phyloP scores from a whole-genome alignment of 2,329 filamentous ascomycete species.

The Ceratocystis alfenasii region DNA sequence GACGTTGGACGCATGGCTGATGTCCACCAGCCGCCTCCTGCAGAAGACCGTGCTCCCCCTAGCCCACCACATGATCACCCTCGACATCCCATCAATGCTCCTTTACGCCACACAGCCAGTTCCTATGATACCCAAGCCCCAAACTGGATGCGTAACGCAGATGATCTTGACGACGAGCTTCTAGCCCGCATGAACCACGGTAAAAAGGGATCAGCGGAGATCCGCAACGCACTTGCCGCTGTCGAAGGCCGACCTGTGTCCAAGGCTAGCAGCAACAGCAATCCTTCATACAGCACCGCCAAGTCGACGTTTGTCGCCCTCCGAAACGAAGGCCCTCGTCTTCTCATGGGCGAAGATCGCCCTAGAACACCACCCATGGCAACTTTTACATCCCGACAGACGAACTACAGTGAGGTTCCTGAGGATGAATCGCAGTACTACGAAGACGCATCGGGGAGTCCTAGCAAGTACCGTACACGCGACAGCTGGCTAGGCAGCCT shows the following conservation, averaged over 20 bases:
- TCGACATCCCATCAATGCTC: neutral
- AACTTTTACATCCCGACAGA: constrained; percentile 23
- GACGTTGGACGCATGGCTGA: constrained; percentile 14
- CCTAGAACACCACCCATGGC: neutral
- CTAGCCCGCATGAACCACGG: constrained; percentile 35
- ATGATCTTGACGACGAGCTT: constrained; percentile 44
- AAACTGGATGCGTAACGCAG: constrained; percentile 36
- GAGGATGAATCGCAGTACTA: constrained; percentile 31
- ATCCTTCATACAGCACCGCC: constrained; percentile 41
- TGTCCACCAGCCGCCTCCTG: constrained; percentile 18
- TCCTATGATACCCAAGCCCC: constrained; percentile 25
- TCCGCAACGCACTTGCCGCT: constrained; percentile 22
- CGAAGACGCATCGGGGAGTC: constrained; percentile 37
- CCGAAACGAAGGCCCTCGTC: constrained; percentile 41
- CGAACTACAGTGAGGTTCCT: constrained; percentile 22
- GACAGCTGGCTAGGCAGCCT: constrained; percentile 59
- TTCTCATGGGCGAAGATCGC: constrained; percentile 32
- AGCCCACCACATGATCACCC: neutral
- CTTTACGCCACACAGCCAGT: neutral
- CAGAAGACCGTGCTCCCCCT: constrained; percentile 4
- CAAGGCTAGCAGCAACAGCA: constrained; percentile 29
- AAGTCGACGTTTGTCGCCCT: constrained; percentile 41
- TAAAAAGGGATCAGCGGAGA: constrained; percentile 19
- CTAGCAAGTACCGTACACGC: constrained; percentile 45
- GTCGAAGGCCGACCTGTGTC: constrained; percentile 29